A percentile compares a stretch with the other conserved stretches of the same genome.
Conservation (phyloP, 305 asterid genomes). For the Fraxinus xanthoxyloides region DNA sequence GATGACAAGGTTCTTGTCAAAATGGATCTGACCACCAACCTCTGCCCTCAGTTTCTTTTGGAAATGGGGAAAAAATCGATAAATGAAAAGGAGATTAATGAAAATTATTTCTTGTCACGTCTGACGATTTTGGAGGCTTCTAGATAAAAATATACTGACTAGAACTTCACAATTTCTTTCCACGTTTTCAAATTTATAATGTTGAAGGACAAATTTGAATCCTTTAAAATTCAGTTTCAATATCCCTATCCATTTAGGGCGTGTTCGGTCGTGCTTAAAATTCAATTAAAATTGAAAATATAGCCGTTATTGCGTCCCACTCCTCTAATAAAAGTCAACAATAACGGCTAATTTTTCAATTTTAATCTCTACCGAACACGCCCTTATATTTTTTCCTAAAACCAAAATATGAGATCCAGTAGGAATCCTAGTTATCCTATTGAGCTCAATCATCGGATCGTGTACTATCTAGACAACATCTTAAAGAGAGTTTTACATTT, state of each 20-base stretch:
- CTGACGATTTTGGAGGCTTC: not conserved
- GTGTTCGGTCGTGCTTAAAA: too few species aligned
- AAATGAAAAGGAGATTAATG: not conserved
- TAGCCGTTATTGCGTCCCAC: too few species aligned
- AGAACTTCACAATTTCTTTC: not conserved
- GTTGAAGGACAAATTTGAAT: not conserved
- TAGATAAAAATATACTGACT: not conserved
- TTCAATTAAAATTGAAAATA: too few species aligned
- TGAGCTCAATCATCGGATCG: not conserved
- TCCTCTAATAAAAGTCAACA: too few species aligned
- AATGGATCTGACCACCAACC: not conserved
- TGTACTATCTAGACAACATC: not conserved
- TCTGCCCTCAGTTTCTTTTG: not conserved
- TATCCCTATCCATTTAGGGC: not conserved
- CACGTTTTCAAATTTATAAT: not conserved
- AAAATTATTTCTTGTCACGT: too few species aligned
- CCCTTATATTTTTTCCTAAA: not conserved
- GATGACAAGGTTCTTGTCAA: not conserved
- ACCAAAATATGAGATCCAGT: not conserved
- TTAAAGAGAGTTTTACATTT: not conserved
- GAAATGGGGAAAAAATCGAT: conserved; percentile 1
- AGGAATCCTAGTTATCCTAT: not conserved
- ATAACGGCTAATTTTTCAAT: too few species aligned
- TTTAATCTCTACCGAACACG: too few species aligned
- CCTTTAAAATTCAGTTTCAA: not conserved